Evolutionary conservation across 345 rosid genomes (phyloP).

Genomic region (Eucalyptus polybractea): DNA sequence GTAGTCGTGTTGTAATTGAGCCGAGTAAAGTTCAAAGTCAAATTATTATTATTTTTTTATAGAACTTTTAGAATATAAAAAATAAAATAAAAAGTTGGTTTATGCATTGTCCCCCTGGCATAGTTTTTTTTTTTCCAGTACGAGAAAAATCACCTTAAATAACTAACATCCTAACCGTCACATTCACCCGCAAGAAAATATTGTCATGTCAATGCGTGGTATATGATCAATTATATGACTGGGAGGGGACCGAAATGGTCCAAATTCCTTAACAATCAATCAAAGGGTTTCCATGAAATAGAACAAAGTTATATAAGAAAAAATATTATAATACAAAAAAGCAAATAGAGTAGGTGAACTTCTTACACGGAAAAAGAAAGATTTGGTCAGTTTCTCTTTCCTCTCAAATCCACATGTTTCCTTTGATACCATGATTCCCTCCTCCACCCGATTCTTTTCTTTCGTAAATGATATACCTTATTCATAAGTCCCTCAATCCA

Average conservation of each 20-base stretch:
- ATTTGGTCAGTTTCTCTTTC: neutral
- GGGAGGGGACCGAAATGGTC: rapidly evolving
- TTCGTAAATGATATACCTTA: neutral
- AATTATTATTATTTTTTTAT: neutral
- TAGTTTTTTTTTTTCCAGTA: neutral
- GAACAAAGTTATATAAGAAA: neutral
- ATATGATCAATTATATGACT: neutral
- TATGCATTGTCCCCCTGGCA: neutral
- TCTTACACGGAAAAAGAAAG: neutral
- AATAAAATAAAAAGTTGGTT: no score
- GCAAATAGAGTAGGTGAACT: neutral
- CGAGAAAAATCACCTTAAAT: neutral
- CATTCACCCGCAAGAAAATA: rapidly evolving
- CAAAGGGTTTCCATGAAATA: rapidly evolving
- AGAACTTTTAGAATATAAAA: no score
- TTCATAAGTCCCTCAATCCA: neutral
- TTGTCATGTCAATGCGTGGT: rapidly evolving
- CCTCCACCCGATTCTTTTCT: neutral
- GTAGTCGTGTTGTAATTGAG: rapidly evolving
- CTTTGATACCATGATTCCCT: neutral
- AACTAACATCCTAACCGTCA: rapidly evolving
- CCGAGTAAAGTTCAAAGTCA: neutral
- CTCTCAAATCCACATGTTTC: neutral
- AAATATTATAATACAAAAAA: neutral
- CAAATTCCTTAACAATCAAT: neutral